Evolutionary conservation across 176 grass and related monocot genomes (phyloP), one percentile per base, ranked within the genome.

Genomic region (Pontederia paniculata): DNA sequence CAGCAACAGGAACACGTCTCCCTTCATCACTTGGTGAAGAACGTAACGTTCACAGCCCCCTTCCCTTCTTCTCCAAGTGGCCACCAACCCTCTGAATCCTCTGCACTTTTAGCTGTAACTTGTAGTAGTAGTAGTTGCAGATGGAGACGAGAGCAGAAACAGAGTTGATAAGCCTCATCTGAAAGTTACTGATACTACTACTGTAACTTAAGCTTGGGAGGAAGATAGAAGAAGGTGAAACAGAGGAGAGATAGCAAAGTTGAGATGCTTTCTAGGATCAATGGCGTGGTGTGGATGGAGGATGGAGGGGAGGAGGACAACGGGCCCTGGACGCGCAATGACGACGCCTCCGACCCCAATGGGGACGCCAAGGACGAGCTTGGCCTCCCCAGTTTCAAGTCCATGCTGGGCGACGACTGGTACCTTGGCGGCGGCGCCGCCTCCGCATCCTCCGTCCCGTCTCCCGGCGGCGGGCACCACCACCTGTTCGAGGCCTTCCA

Each of bases 201-300:
- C 23, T 70, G 28, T 37, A 37, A 17, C 57, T 62, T 50, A 48
- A 37, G 28, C 21, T 13, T 16, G n/a, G n/a, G 51, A 53, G 18
- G 49, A 56, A 50, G 57, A 15, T 41, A 55, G 44, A 21, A 48
- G 44, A 64, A 22, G 42, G 7, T 60, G 48, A 54, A 69, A 10
- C 22, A 12, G 55, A 21, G 50, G 9, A 17, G 15, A 42, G 69
- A 12, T 13, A 60, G 45, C 19, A 23, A 14, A 57, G 9, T 14
- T 17, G 17, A 43, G 58, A 91, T 91, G 93, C 83, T 88, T 4
- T 81, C 83, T 21, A 79, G 73, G 74, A 76, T 81, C 14, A 72
- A 65, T 51, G 77, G 62, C 60, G 49, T 75, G 28, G 69, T 84
- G 44, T 91, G 94, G 94, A 69, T 82, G 45, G 72, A 71, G 11